Base-by-base conservation (phyloP, 192 early-diverging fungal species). In the Coemansia sp. region DNA sequence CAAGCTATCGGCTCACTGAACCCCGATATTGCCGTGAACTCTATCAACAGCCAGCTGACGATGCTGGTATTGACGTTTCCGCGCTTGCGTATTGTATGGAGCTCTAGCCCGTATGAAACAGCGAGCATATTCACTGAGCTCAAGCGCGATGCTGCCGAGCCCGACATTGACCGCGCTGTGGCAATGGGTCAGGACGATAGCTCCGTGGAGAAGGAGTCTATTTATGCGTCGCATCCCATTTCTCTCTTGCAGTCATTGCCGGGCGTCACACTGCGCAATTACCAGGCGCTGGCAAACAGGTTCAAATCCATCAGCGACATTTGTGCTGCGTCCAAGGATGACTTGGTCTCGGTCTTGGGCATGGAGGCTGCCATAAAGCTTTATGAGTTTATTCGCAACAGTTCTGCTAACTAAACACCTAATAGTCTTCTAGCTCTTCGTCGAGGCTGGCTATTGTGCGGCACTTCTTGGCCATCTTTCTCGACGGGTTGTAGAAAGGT, bases 61-160 rank as follows among this genome's bases (percentile, higher is more conserved):
- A 71, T 99, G 38, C 75, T 99, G 26, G 85, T 86, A 6, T 63
- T 98, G 36, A 79, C 90, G 21, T 97, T 99, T 66, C 93, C 94
- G 2, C 91, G 90, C 3, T 63, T 99, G 63, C 75, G 86, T 55
- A 82, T 94, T 11, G 83, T 98, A 21, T 99, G 97, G 97, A 92
- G 91, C 37, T 79, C 86, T 21, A 93, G 90, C 70, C 91, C 92
- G 3, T 78, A 88, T 59, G 92, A 89, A 31, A 96, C 94, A 0
- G 94, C 92, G 6, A 85, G 86, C 33, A 92, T 99, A 41, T 96
- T 99, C 70, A 84, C 90, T 41, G 93, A 97, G 73, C 82, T 99
- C 57, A 97, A 99, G 83, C 85, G 85, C 66, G 62, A 76, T 73
- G 85, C 89, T 37, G 83, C 83, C 11, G 93, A 95, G 53, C 95